Evolutionary conservation across 495 filamentous ascomycete genomes (phyloP), one percentile per base, ranked within the genome.

Genomic region (Daldinia concentrica): DNA sequence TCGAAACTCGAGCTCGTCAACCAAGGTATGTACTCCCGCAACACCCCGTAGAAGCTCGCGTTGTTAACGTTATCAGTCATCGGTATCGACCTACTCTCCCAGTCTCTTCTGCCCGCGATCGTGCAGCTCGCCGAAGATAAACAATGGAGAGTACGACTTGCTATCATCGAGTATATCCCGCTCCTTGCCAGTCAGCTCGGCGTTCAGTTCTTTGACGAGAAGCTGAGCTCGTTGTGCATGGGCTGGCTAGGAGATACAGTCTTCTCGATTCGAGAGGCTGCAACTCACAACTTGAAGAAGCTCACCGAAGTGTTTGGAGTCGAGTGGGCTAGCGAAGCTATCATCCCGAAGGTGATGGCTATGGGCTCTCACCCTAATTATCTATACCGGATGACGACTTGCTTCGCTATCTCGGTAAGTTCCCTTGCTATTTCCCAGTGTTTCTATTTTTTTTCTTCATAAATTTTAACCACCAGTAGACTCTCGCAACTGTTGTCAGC

Each of bases 311-410:
- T 99, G 0, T 99, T 99, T 76, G 95, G 95, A 14, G 94, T 98
- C 15, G 93, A 97, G 57, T 99, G 95, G 95, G 94, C 95, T n/a
- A 93, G 90, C 81, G 91, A 93, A 71, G 93, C 94, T 48, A 99
- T 99, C 74, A 97, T 99, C 72, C 95, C 95, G 32, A 97, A 97
- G 82, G 95, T 99, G 69, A 95, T 97, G 89, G 91, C 90, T 14
- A 97, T 99, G 96, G 95, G 95, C 32, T 90, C 91, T 63, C 96
- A 99, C 77, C 93, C 95, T 26, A 99, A 99, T 81, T 99, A 99
- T 78, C 89, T 99, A 45, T 99, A 99, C 86, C 89, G 95, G 72
- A 99, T 99, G 95, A 99, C 95, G 12, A 99, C 95, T 30, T 98
- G 94, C 81, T 98, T 98, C 77, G 95, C 95, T 56, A 93, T 99